These are phyloP conservation scores for Misopates orontium DNA, from an alignment of 257 asterid species.

Conservation along the genomic window DNA sequence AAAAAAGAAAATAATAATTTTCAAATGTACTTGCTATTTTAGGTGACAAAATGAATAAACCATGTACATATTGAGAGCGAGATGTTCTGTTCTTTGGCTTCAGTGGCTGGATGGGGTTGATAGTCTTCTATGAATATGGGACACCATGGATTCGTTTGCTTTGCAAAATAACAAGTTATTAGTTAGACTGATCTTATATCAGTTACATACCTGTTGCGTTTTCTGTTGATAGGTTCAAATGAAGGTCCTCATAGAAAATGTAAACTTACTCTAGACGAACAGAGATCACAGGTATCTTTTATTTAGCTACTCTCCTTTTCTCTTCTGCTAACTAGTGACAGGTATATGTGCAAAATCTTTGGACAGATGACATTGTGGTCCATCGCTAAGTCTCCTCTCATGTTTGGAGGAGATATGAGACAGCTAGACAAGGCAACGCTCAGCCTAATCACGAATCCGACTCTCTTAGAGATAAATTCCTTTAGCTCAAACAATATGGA, in stretches of 20 bases:
- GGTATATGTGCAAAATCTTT: conserved; percentile 11
- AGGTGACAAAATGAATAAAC: too few relatives aligned
- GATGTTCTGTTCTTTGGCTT: too few relatives aligned
- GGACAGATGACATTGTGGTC: conserved; percentile 93
- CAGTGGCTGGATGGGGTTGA: too few relatives aligned
- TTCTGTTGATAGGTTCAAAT: conserved; percentile 52
- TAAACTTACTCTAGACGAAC: conserved; percentile 65
- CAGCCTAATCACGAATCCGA: conserved; percentile 73
- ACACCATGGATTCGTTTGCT: too few relatives aligned
- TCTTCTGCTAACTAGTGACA: conserved; percentile 14
- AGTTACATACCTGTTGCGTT: conserved; percentile 11
- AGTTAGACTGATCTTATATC: not conserved
- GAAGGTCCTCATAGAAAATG: conserved; percentile 78
- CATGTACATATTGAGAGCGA: too few relatives aligned
- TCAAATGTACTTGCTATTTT: too few relatives aligned
- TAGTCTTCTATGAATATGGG: too few relatives aligned
- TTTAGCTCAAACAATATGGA: conserved; percentile 82
- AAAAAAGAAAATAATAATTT: too few relatives aligned
- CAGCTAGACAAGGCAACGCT: conserved; percentile 53
- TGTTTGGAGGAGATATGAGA: conserved; percentile 98
- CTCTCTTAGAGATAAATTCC: conserved; percentile 74
- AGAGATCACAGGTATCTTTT: conserved; percentile 67
- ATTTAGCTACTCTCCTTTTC: not conserved
- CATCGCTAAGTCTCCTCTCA: conserved; percentile 87
- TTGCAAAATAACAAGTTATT: too few relatives aligned